Evolutionary conservation across 805 yeast species (phyloP).

Genomic region (Candida berthetii): DNA sequence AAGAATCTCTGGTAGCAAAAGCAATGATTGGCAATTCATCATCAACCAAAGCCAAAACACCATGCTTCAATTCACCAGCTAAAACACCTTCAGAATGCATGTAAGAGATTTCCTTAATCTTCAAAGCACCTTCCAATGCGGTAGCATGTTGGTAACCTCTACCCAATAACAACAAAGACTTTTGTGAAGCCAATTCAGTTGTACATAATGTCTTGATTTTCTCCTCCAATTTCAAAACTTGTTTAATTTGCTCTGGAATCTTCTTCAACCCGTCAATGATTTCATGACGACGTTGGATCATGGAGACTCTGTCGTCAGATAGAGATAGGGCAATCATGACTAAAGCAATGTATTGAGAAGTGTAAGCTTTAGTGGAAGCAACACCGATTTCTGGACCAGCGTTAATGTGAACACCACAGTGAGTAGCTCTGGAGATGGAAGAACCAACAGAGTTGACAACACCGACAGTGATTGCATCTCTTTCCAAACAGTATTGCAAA

Average conservation of each 20-base stretch:
- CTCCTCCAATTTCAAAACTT: conserved; percentile 67
- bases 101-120: conserved; percentile 96
- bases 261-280: conserved; percentile 80
- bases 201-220: conserved; percentile 73
- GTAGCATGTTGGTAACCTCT: conserved; percentile 98
- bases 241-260: conserved; percentile 81
- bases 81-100: conserved; percentile 99
- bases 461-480: conserved; percentile 97
- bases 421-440: conserved; percentile 91
- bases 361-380: conserved; percentile 98
- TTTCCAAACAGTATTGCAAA: conserved; percentile 88
- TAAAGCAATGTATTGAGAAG: conserved; percentile 95
- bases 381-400: conserved; percentile 99
- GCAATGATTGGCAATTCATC: conserved; percentile 91
- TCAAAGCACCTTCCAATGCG: conserved; percentile 97
- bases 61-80: conserved; percentile 98
- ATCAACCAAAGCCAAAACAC: conserved; percentile 95
- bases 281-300: conserved; percentile 67
- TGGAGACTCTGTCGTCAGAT: conserved; percentile 84
- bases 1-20: conserved; percentile 92
- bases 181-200: conserved; percentile 67
- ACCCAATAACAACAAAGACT: conserved; percentile 85
- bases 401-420: conserved; percentile 98
- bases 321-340: conserved; percentile 96
- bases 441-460: conserved; percentile 98